Evolutionary conservation across 495 filamentous ascomycete genomes (phyloP).

Genomic region (Umbilicaria muhlenbergii): DNA sequence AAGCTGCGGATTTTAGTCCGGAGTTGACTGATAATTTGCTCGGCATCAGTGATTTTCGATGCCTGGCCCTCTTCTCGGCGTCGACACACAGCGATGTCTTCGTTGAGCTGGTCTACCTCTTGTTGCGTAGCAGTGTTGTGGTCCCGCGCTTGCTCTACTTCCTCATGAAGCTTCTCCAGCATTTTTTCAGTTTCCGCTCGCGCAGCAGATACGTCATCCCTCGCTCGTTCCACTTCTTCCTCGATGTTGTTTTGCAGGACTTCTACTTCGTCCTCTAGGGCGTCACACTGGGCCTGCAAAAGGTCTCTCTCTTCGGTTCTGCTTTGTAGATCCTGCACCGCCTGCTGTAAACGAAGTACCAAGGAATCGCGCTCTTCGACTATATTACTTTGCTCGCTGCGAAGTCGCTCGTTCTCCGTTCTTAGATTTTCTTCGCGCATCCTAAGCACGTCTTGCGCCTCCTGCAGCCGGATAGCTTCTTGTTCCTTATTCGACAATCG

Average conservation of each 20-base stretch:
- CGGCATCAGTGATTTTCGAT: constrained; percentile 27
- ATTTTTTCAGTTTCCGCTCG: constrained; percentile 8
- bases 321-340: constrained; percentile 37
- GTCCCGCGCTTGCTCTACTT: too few relatives aligned
- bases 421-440: constrained; percentile 25
- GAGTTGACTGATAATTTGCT: constrained; percentile 41
- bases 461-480: constrained; percentile 20
- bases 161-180: too few relatives aligned
- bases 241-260: constrained; percentile 55
- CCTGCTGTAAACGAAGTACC: constrained; percentile 32
- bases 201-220: constrained; percentile 28
- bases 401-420: constrained; percentile 25
- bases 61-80: constrained; percentile 2
- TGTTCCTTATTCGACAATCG: constrained; percentile 34
- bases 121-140: constrained; percentile 21
- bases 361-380: constrained; percentile 22
- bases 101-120: constrained; percentile 35
- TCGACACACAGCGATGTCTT: constrained; percentile 43
- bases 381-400: constrained; percentile 22
- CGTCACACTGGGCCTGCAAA: constrained; percentile 51
- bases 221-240: constrained; percentile 54
- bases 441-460: constrained; percentile 26
- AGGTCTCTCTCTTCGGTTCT: constrained; percentile 53
- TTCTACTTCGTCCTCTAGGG: constrained; percentile 50
- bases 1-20: constrained; percentile 33